These are phyloP conservation scores for Penicillium canescens DNA, from an alignment of 495 filamentous ascomycete species.

Conservation along the genomic window DNA sequence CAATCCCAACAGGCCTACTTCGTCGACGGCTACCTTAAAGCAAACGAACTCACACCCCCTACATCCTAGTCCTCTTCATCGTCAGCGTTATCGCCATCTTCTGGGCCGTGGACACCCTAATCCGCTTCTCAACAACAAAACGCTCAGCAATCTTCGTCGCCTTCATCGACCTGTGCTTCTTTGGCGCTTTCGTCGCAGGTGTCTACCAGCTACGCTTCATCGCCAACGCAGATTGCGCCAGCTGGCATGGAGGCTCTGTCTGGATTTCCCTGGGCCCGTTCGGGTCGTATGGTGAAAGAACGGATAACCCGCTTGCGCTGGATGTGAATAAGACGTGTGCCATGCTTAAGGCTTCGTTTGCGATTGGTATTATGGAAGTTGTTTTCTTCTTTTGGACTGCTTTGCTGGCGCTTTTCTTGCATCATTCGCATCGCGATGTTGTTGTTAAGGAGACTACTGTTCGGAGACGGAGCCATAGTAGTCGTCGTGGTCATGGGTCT, in stretches of 20 bases:
- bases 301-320: constrained; percentile 42
- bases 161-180: constrained; percentile 75
- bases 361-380: constrained; percentile 83
- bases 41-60: constrained; percentile 74
- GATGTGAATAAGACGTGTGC: constrained; percentile 72
- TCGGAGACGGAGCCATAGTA: constrained; percentile 43
- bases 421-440: constrained; percentile 37
- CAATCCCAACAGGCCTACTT: constrained; percentile 61
- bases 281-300: constrained; percentile 43
- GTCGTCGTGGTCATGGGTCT: constrained; percentile 34
- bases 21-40: constrained; percentile 68
- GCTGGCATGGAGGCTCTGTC: constrained; percentile 48
- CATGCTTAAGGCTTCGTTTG: constrained; percentile 87
- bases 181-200: constrained; percentile 79
- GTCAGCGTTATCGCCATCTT: constrained; percentile 74
- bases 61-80: constrained; percentile 90
- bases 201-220: constrained; percentile 77
- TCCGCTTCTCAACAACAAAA: constrained; percentile 72
- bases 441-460: constrained; percentile 46
- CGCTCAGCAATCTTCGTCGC: constrained; percentile 74
- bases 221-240: constrained; percentile 62
- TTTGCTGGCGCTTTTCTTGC: constrained; percentile 59
- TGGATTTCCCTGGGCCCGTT: constrained; percentile 63
- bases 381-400: constrained; percentile 79
- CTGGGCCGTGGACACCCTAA: constrained; percentile 79